Percentiles rank a stretch among this genome's conserved stretches.
These are phyloP conservation scores for Podaxis rugospora DNA, from an alignment of 768 basidiomycete genomes.

Conservation along the genomic window DNA sequence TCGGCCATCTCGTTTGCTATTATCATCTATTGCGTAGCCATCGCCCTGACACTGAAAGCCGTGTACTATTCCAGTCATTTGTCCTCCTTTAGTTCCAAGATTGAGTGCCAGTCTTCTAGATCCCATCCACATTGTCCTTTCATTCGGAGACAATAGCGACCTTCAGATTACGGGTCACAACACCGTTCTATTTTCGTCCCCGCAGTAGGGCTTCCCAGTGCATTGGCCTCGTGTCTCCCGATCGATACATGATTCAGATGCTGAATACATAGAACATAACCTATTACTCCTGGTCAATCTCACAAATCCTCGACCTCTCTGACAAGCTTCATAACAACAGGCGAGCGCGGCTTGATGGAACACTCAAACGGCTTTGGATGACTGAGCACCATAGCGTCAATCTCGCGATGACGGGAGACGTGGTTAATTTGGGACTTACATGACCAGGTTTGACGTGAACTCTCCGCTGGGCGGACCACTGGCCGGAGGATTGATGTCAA, in stretches of 20 bases:
- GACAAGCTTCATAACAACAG: conserved; percentile 3
- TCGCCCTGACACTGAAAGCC: not conserved
- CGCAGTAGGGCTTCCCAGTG: no score
- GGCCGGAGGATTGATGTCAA: conserved; percentile 13
- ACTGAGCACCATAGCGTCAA: not conserved
- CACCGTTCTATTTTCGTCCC: no score
- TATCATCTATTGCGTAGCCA: not conserved
- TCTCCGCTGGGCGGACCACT: conserved; percentile 1
- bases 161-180: not conserved
- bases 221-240: not conserved
- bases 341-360: conserved; percentile 10
- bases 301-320: not conserved
- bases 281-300: not conserved
- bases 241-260: not conserved
- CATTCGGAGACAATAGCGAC: no score
- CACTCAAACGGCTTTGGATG: conserved; percentile 13
- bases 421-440: not conserved
- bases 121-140: not conserved
- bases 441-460: conserved; percentile 4
- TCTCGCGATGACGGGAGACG: not conserved
- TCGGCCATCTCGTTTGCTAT: not conserved
- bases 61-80: not conserved
- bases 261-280: not conserved
- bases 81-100: not conserved
- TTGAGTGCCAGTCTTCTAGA: not conserved